Evolutionary conservation across 305 asterid genomes (phyloP).

Genomic region (Ajuga reptans): DNA sequence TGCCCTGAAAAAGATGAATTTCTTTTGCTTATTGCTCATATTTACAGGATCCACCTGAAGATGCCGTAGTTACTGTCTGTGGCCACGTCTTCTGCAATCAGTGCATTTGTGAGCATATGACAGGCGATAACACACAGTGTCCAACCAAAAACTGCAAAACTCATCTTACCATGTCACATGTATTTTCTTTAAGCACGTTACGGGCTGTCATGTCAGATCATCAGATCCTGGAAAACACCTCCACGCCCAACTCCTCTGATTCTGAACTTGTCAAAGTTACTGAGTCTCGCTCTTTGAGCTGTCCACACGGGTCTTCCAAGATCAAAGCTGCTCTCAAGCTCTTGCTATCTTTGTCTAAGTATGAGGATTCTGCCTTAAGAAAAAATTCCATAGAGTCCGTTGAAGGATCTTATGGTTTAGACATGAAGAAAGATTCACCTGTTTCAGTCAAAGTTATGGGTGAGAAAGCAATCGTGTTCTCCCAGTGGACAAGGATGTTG

Average conservation of each 20-base stretch:
- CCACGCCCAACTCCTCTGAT: slow-evolving; percentile 29
- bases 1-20: background rate
- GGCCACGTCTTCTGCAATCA: slow-evolving; percentile 95
- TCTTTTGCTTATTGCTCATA: slow-evolving; percentile 8
- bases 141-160: slow-evolving; percentile 70
- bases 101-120: slow-evolving; percentile 78
- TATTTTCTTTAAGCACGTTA: slow-evolving; percentile 56
- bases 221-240: slow-evolving; percentile 24
- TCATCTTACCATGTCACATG: slow-evolving; percentile 37
- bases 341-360: slow-evolving; percentile 42
- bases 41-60: slow-evolving; percentile 95
- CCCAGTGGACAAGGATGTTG: slow-evolving; percentile 99
- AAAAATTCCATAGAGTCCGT: background rate
- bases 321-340: slow-evolving; percentile 78
- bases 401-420: slow-evolving; percentile 10
- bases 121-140: slow-evolving; percentile 69
- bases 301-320: slow-evolving; percentile 73
- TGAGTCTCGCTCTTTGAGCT: slow-evolving; percentile 28
- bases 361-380: slow-evolving; percentile 9
- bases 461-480: slow-evolving; percentile 94
- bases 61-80: slow-evolving; percentile 78
- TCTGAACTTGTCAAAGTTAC: slow-evolving; percentile 31
- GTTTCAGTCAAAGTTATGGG: slow-evolving; percentile 34
- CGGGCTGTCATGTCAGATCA: slow-evolving; percentile 47
- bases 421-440: slow-evolving; percentile 18